These are phyloP conservation scores for Bisporella sp. DNA, from an alignment of 2,329 filamentous ascomycete genomes.

Conservation along the genomic window DNA sequence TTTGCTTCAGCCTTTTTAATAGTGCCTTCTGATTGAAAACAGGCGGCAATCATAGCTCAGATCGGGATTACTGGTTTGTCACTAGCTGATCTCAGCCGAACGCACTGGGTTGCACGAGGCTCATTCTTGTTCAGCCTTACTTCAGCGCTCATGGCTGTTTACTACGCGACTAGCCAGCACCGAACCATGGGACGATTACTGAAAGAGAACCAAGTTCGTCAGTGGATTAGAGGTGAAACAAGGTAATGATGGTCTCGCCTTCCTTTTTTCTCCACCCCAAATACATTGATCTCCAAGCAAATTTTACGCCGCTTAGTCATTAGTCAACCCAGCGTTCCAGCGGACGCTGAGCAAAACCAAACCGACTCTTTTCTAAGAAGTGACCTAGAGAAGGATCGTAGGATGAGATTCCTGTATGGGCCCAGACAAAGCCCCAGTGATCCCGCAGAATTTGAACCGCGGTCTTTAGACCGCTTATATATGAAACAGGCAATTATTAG, in stretches of 20 bases:
- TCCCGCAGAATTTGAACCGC: neutral
- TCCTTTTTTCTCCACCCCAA: too few species aligned
- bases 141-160: slow-evolving; percentile 3
- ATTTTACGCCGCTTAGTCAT: too few species aligned
- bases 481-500: neutral
- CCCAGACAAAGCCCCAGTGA: neutral
- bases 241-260: too few species aligned
- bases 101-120: slow-evolving; percentile 4
- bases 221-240: neutral
- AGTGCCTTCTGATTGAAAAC: neutral
- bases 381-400: neutral
- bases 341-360: too few species aligned
- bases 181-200: neutral
- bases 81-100: slow-evolving; percentile 4
- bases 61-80: slow-evolving; percentile 6
- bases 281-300: too few species aligned
- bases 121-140: slow-evolving; percentile 1
- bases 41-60: slow-evolving; percentile 5
- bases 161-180: slow-evolving; percentile 1
- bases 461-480: neutral
- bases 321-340: too few species aligned
- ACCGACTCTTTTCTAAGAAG: neutral
- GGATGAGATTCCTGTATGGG: neutral
- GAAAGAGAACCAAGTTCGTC: neutral
- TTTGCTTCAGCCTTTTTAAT: neutral